Evolutionary conservation across 208 protist genomes (phyloP).

Genomic region (Trypanosoma brucei): DNA sequence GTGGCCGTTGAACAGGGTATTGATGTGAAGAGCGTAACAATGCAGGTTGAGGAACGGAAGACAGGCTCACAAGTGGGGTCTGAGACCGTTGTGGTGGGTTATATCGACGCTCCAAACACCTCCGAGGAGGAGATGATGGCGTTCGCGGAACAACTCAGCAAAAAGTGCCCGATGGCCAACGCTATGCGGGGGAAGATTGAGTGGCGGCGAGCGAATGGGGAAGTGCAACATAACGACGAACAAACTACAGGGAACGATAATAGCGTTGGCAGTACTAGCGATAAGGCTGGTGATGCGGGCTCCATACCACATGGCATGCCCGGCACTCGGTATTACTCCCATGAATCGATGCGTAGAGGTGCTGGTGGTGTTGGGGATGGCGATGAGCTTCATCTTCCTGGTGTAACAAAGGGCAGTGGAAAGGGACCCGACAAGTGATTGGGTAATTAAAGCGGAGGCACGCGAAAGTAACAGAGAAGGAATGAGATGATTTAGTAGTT

Average conservation of each 20-base stretch:
- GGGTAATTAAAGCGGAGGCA: neutral
- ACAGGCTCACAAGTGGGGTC: conserved; percentile 26
- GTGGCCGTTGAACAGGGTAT: conserved; percentile 78
- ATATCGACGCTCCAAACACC: conserved; percentile 75
- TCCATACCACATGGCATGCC: neutral
- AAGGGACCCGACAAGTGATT: conserved; percentile 1
- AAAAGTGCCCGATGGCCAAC: conserved; percentile 67
- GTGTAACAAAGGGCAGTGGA: neutral
- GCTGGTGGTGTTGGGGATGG: neutral
- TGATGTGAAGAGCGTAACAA: conserved; percentile 71
- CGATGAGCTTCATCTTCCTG: conserved; percentile 3
- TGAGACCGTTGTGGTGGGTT: conserved; percentile 73
- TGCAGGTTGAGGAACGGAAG: conserved; percentile 64
- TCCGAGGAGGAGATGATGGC: conserved; percentile 66
- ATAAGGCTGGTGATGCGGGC: neutral
- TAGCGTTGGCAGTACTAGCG: neutral
- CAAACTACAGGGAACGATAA: conserved; percentile 2
- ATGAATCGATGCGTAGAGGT: neutral
- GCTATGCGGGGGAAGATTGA: conserved; percentile 37
- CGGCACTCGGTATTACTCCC: neutral
- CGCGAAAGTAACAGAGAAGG: neutral
- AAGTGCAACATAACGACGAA: neutral
- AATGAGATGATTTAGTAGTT: too few species aligned
- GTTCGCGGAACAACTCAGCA: conserved; percentile 70
- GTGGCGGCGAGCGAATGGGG: conserved; percentile 18